A percentile compares a stretch with the other conserved stretches of the same genome.
Conservation (phyloP, 495 filamentous ascomycete species). For the Staphylotrichum tortipilum region DNA sequence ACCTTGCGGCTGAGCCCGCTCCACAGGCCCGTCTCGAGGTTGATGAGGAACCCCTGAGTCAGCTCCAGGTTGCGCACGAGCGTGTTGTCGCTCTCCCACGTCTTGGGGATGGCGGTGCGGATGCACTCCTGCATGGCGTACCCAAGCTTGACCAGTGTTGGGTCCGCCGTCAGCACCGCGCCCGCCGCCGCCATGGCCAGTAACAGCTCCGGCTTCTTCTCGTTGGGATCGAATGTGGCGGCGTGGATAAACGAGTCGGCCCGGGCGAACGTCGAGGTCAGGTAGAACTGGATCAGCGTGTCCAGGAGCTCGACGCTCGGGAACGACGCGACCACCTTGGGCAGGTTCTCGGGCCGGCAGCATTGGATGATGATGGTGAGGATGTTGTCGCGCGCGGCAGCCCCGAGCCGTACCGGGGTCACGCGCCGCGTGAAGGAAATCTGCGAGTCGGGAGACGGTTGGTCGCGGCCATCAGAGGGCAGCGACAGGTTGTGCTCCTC, state of each 20-base stretch:
- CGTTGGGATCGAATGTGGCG: slow-evolving; percentile 9
- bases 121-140: slow-evolving; percentile 49
- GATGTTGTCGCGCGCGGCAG: slow-evolving; percentile 7
- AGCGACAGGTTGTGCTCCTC: slow-evolving; percentile 9
- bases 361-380: slow-evolving; percentile 3
- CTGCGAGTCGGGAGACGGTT: not conserved
- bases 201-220: slow-evolving; percentile 38
- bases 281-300: slow-evolving; percentile 11
- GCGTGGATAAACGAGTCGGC: slow-evolving; percentile 11
- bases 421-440: not conserved
- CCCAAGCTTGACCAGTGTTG: slow-evolving; percentile 45
- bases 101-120: slow-evolving; percentile 32
- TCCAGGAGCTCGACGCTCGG: slow-evolving; percentile 10
- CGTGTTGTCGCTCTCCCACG: slow-evolving; percentile 34
- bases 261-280: not conserved
- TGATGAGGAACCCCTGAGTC: slow-evolving; percentile 41
- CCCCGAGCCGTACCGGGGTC: not conserved
- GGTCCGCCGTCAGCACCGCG: slow-evolving; percentile 39
- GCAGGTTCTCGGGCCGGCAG: slow-evolving; percentile 3
- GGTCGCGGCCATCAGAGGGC: not conserved
- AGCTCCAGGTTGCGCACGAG: slow-evolving; percentile 35
- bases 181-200: slow-evolving; percentile 40
- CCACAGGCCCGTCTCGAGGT: slow-evolving; percentile 50
- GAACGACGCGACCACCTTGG: slow-evolving; percentile 5
- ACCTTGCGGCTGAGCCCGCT: slow-evolving; percentile 50